phyloP scores from a whole-genome alignment of 805 yeast species.

The Candida dendrica region DNA sequence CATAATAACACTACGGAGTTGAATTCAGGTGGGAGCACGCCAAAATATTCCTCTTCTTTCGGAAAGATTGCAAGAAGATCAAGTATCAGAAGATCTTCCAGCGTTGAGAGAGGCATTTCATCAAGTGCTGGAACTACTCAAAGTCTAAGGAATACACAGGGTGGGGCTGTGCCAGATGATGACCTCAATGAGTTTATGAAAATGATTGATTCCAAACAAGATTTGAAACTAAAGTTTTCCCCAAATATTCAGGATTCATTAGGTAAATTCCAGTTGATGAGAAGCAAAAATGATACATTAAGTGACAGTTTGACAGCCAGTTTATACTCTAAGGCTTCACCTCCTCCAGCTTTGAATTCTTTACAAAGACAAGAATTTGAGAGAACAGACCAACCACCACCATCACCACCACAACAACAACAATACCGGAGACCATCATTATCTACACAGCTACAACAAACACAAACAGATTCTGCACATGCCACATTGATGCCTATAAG shows the following conservation, averaged over 20 bases:
- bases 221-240: conserved; percentile 29
- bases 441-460: not conserved
- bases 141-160: conserved; percentile 15
- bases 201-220: conserved; percentile 60
- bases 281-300: conserved; percentile 44
- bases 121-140: conserved; percentile 17
- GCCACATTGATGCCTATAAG: conserved; percentile 5
- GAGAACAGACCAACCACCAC: not conserved
- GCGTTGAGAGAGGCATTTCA: conserved; percentile 20
- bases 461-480: conserved; percentile 1
- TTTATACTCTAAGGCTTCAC: conserved; percentile 20
- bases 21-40: conserved; percentile 38
- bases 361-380: conserved; percentile 2
- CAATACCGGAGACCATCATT: not conserved
- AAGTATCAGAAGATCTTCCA: conserved; percentile 28
- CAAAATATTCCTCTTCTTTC: conserved; percentile 66
- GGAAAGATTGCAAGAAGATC: conserved; percentile 58
- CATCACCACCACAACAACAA: not conserved
- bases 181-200: conserved; percentile 66
- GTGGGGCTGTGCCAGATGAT: conserved; percentile 42
- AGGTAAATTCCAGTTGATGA: conserved; percentile 43
- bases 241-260: conserved; percentile 38
- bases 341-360: not conserved
- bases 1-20: conserved; percentile 13
- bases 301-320: conserved; percentile 52